Base-by-base conservation (phyloP, 2,329 filamentous ascomycete genomes). In the Phyllosticta capitalensis region DNA sequence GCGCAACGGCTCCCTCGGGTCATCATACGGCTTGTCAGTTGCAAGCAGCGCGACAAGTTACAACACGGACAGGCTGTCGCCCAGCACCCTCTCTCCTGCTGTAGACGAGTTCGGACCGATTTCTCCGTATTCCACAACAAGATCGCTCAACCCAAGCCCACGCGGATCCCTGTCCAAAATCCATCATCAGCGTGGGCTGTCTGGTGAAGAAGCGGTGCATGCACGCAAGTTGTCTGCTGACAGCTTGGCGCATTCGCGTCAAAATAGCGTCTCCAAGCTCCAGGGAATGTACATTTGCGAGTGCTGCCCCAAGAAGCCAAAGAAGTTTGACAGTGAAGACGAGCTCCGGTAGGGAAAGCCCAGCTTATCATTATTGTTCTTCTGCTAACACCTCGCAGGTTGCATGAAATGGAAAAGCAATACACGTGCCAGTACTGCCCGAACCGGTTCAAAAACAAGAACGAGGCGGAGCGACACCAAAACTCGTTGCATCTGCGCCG, bases 391-490 rank as follows among this genome's bases (percentile, higher is more conserved):
- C n/a, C 6, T 49, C 10, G 61, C 69, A 96, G 92, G 64, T 78
- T 86, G 52, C 92, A 97, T 72, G 90, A 94, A 74, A 86, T 90
- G 69, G 94, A 97, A 74, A 97, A 97, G 74, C 92, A 97, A 74
- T 97, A 96, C 72, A 89, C 89, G 63, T 97, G 92, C 73, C 82
- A 85, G 26, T 97, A 90, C 71, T 97, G 92, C 72, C 88, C 88
- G 50, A 96, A 96, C 71, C 86, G 92, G 10, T 97, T 97, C 79
- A 97, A 97, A 76, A 97, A 97, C 77, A 97, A 97, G 76, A 97
- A 97, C 68, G 94, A 97, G 76, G 92, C 92, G 2, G 92, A 97
- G 73, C 85, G 94, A 30, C 92, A 97, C 71, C 92, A 96, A 69
- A 97, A 96, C 69, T 96, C 92, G 14, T 83, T 97, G 10, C 92